Percentiles rank a stretch among this genome's conserved stretches.
Evolutionary conservation across 2,329 filamentous ascomycete species (phyloP).

Genomic region (Cryphonectria japonica): DNA sequence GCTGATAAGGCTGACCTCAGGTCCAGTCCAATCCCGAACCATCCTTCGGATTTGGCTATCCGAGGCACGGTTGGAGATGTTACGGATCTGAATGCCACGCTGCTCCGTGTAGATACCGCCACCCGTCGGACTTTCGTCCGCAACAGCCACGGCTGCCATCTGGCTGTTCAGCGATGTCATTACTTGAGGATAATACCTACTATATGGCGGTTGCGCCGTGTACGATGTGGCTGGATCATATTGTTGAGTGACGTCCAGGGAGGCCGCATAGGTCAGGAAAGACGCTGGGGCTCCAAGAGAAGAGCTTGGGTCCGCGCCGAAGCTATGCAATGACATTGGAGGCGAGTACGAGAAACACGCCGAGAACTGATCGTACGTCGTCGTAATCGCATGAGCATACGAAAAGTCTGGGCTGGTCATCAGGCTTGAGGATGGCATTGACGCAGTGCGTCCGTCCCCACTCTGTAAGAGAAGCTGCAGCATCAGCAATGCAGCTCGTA

Average conservation of each 20-base stretch:
- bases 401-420: constrained; percentile 19
- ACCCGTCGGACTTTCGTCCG: background rate
- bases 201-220: constrained; percentile 25
- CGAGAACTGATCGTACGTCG: constrained; percentile 14
- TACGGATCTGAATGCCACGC: constrained; percentile 28
- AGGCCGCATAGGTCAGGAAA: background rate
- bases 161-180: constrained; percentile 15
- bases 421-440: constrained; percentile 19
- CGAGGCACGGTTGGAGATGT: constrained; percentile 26
- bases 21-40: constrained; percentile 23
- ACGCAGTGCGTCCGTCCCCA: constrained; percentile 9
- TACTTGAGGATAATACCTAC: constrained; percentile 17
- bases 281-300: constrained; percentile 8
- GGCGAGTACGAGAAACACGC: constrained; percentile 6
- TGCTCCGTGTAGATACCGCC: constrained; percentile 27
- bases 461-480: constrained; percentile 14
- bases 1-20: constrained; percentile 24
- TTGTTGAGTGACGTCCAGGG: constrained; percentile 11
- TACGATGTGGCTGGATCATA: constrained; percentile 22
- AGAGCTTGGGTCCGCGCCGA: background rate
- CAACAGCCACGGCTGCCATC: constrained; percentile 15
- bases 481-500: constrained; percentile 19
- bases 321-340: constrained; percentile 15
- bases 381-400: constrained; percentile 14
- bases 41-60: constrained; percentile 27